Evolutionary conservation across 164 flowering plant species (phyloP).

Genomic region (Warburgia ugandensis): DNA sequence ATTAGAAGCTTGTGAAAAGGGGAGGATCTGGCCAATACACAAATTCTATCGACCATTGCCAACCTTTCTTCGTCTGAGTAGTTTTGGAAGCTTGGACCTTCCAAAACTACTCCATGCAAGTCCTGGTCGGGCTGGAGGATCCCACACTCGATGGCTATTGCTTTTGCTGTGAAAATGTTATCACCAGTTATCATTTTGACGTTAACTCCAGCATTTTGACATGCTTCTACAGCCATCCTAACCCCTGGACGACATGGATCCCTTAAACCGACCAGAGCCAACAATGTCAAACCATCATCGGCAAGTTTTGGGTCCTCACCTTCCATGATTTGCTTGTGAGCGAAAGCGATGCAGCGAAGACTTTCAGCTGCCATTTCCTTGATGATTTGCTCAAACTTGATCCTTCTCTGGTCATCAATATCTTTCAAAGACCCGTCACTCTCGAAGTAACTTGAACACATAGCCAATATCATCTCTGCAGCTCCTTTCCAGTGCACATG

Average conservation of each 20-base stretch:
- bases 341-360: slow-evolving; percentile 32
- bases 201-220: slow-evolving; percentile 27
- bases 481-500: slow-evolving; percentile 73
- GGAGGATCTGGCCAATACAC: slow-evolving; percentile 70
- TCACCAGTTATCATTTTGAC: slow-evolving; percentile 40
- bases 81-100: slow-evolving; percentile 45
- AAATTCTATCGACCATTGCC: slow-evolving; percentile 37
- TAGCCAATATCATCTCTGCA: slow-evolving; percentile 54
- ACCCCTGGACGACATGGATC: slow-evolving; percentile 36
- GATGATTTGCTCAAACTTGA: slow-evolving; percentile 13
- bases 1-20: slow-evolving; percentile 59
- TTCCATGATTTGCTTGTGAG: slow-evolving; percentile 10
- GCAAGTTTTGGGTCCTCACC: slow-evolving; percentile 8
- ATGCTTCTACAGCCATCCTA: slow-evolving; percentile 22
- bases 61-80: slow-evolving; percentile 34
- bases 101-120: slow-evolving; percentile 29
- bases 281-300: slow-evolving; percentile 18
- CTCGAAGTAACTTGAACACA: slow-evolving; percentile 39
- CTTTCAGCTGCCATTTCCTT: slow-evolving; percentile 26
- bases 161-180: slow-evolving; percentile 28
- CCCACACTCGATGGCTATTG: slow-evolving; percentile 33
- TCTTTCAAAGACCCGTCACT: slow-evolving; percentile 5
- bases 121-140: slow-evolving; percentile 22
- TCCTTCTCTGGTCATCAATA: slow-evolving; percentile 13
- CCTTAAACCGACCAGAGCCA: slow-evolving; percentile 32